Evolutionary conservation across 768 basidiomycete genomes (phyloP), one percentile per base, ranked within the genome.

Genomic region (Boletus rubroflammeus): DNA sequence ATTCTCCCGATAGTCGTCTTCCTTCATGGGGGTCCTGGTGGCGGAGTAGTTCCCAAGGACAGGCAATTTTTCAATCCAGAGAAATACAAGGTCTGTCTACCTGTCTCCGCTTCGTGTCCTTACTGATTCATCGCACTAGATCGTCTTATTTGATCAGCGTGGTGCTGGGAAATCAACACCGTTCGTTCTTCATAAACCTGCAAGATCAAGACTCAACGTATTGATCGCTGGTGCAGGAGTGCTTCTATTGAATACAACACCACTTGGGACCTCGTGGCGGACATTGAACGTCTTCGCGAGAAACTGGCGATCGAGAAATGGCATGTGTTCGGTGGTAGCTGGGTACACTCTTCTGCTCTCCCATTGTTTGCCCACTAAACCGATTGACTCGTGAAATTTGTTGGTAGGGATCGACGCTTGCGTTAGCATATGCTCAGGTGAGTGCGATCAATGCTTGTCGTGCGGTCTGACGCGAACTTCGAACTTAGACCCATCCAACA

Each of bases 291-390:
- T 62, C 73, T 96, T 25, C 80, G 95, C 53, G 76, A 86, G 65
- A 80, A 88, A 54, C 79, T 98, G 15, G 73, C 73, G 39, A 79
- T 98, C 52, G 85, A 90, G 19, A 90, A 84, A 65, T 97, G 93
- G 94, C 85, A 95, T 53, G 90, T 97, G 26, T 97, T 98, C 66
- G 95, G 95, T 28, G 94, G 94, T 9, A 91, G 88, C 46, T 96
- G 94, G 93, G 89, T 88, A 60, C 47, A 75, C 67, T n/a, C 47
- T 54, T 25, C n/a, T 6, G 5, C n/a, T 21, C 44, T 35, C 39
- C 21, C 23, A 19, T 46, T 5, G 15, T 29, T 42, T 46, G 9
- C 21, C 25, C 9, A 35, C 25, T 14, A n/a, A 46, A 40, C 11
- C 14, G 23, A 25, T 6, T 15, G 26, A 35, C 47, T 53, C 23